phyloP scores from a whole-genome alignment of 176 grass and related monocot species.

The Zizania latifolia region DNA sequence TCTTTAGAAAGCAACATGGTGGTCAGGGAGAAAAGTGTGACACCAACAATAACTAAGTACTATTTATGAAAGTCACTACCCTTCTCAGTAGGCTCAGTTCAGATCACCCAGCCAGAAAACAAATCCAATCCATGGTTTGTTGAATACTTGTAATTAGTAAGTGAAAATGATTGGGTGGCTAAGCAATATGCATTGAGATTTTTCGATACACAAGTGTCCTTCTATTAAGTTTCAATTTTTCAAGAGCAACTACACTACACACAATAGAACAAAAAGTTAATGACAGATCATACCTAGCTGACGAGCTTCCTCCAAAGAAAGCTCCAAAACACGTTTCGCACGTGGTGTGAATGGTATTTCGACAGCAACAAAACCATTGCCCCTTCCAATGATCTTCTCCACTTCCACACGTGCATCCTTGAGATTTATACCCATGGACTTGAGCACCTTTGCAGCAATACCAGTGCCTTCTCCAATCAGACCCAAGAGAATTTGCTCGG shows the following conservation, averaged over 20 bases:
- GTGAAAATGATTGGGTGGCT: background rate
- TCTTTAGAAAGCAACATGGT: background rate
- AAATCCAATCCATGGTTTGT: background rate
- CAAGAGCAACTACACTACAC: background rate
- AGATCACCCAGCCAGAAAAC: background rate
- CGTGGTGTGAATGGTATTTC: constrained; percentile 95
- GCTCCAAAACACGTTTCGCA: constrained; percentile 77
- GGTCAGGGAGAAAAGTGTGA: background rate
- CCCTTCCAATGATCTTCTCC: constrained; percentile 90
- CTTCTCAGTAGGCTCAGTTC: background rate
- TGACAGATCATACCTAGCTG: constrained; percentile 54
- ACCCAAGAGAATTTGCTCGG: constrained; percentile 86
- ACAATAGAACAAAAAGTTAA: constrained; percentile 5
- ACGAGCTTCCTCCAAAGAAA: constrained; percentile 86
- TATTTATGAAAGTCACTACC: background rate
- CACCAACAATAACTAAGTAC: background rate
- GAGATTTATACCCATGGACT: constrained; percentile 97
- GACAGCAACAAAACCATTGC: constrained; percentile 90
- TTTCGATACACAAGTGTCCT: background rate
- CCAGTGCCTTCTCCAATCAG: constrained; percentile 86
- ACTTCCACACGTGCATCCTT: constrained; percentile 95
- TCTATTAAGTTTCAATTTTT: background rate
- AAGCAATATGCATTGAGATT: constrained; percentile 11
- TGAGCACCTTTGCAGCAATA: constrained; percentile 96
- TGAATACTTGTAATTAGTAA: background rate